phyloP scores from a whole-genome alignment of 306 rosid species.

The Medicago arabica region DNA sequence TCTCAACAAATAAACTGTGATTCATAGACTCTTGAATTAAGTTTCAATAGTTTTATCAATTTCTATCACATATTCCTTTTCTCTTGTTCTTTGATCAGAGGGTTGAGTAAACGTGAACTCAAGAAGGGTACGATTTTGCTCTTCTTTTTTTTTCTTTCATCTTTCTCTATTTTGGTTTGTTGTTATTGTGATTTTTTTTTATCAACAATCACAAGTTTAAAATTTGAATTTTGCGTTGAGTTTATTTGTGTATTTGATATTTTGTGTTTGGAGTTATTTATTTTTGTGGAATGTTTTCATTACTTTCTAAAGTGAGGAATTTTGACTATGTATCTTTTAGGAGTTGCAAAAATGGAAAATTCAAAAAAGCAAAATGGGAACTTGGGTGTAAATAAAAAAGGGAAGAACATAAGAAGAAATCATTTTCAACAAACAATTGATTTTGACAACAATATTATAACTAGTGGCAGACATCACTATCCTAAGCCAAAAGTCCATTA shows the following conservation, averaged over 20 bases:
- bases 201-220: too few relatives aligned
- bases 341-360: not conserved
- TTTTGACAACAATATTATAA: slow-evolving; percentile 43
- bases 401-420: slow-evolving; percentile 44
- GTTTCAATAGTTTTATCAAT: not conserved
- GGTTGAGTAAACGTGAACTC: not conserved
- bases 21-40: too few relatives aligned
- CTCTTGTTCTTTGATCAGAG: too few relatives aligned
- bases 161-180: not conserved
- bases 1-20: too few relatives aligned
- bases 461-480: not conserved
- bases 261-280: too few relatives aligned
- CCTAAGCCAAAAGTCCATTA: not conserved
- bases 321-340: too few relatives aligned
- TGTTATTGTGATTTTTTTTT: too few relatives aligned
- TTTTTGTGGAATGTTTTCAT: not conserved
- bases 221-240: too few relatives aligned
- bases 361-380: not conserved
- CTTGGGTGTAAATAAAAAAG: not conserved
- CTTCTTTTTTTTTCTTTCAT: too few relatives aligned
- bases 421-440: slow-evolving; percentile 62
- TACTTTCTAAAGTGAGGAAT: not conserved
- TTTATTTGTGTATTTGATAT: too few relatives aligned
- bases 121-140: not conserved
- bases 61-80: too few relatives aligned